Percentiles rank a stretch among this genome's conserved stretches.
phyloP scores from a whole-genome alignment of 1,284 basidiomycete genomes.

The Cystobasidium pallidum region DNA sequence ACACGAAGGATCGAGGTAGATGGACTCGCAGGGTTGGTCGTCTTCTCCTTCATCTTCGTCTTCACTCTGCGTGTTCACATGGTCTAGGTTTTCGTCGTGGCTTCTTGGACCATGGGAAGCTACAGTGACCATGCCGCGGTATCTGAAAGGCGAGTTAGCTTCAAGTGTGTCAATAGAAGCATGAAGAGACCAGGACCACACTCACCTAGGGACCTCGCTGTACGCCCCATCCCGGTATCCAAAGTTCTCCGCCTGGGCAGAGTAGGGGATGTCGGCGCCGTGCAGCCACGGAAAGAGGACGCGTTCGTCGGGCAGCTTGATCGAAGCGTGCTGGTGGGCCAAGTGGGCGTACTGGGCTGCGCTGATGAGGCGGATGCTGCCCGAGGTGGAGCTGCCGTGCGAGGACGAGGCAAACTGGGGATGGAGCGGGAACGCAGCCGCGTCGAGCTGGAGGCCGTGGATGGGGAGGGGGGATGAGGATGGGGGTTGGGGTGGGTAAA shows the following conservation, averaged over 20 bases:
- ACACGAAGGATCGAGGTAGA: slow-evolving; percentile 4
- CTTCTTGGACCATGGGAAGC: slow-evolving; percentile 19
- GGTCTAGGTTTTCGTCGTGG: slow-evolving; percentile 8
- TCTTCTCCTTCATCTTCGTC: neutral
- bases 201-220: slow-evolving; percentile 50
- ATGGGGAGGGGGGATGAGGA: neutral
- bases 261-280: slow-evolving; percentile 76
- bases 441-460: slow-evolving; percentile 21
- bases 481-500: neutral
- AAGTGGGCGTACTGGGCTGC: slow-evolving; percentile 29
- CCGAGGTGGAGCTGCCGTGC: neutral
- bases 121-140: slow-evolving; percentile 32
- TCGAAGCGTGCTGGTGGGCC: slow-evolving; percentile 10
- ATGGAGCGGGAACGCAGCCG: slow-evolving; percentile 10
- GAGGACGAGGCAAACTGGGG: neutral
- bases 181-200: too few species aligned
- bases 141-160: slow-evolving; percentile 1
- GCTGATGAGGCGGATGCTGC: slow-evolving; percentile 1
- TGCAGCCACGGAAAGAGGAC: slow-evolving; percentile 81
- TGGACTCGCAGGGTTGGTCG: neutral
- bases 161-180: too few species aligned
- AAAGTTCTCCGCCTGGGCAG: slow-evolving; percentile 77
- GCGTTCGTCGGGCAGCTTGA: slow-evolving; percentile 62
- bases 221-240: slow-evolving; percentile 57
- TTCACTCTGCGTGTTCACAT: slow-evolving; percentile 34